These are phyloP conservation scores for Dalechampia spathulata DNA, from an alignment of 441 rosid species.

Conservation along the genomic window DNA sequence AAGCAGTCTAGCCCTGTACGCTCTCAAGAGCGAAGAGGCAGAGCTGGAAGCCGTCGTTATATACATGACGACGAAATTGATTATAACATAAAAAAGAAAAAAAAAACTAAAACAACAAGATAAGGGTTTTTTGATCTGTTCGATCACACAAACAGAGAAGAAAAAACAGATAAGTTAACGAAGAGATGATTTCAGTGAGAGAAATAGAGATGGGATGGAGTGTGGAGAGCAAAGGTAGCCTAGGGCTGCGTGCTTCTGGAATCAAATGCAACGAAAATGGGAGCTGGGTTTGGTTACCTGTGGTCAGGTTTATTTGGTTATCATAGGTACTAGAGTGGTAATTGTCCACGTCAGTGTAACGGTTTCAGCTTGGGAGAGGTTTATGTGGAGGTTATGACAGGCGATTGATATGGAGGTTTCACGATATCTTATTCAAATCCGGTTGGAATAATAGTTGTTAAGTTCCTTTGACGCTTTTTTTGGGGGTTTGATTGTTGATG, in stretches of 20 bases:
- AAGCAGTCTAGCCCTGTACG: constrained; percentile 44
- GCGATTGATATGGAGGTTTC: not conserved
- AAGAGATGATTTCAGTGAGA: constrained; percentile 6
- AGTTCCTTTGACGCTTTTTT: not conserved
- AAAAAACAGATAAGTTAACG: too few relatives aligned
- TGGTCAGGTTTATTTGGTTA: not conserved
- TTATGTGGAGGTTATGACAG: not conserved
- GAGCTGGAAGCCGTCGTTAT: constrained; percentile 42
- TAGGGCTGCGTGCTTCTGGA: constrained; percentile 49
- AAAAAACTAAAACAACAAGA: too few relatives aligned
- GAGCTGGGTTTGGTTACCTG: constrained; percentile 1
- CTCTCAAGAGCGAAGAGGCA: constrained; percentile 57
- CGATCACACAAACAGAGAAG: not conserved
- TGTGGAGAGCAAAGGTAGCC: constrained; percentile 36
- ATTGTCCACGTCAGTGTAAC: not conserved
- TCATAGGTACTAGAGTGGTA: not conserved
- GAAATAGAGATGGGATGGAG: too few relatives aligned
- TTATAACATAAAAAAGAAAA: constrained; percentile 12
- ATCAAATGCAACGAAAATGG: not conserved
- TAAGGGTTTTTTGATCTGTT: constrained; percentile 15
- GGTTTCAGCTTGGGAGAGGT: not conserved
- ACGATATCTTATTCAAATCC: not conserved
- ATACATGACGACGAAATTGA: constrained; percentile 63
- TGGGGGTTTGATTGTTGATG: not conserved
- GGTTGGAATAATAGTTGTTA: not conserved